These are phyloP conservation scores for Thraustotheca clavata DNA, from an alignment of 352 stramenopile genomes.

Conservation along the genomic window DNA sequence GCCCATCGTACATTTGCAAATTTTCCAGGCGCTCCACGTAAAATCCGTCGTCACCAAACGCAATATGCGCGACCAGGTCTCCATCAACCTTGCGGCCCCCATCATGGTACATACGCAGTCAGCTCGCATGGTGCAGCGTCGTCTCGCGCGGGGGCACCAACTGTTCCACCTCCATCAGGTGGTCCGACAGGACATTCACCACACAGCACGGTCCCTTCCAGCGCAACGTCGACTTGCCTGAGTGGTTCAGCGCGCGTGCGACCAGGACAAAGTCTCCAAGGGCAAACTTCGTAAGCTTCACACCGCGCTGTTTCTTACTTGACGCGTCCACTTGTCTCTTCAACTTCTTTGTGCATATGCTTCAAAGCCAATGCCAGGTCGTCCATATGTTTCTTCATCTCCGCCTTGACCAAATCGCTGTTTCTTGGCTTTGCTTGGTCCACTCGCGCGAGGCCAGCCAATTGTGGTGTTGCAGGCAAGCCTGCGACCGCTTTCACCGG, in stretches of 20 bases:
- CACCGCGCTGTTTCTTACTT: neutral
- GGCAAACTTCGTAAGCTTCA: conserved; percentile 7
- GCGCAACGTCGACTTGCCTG: conserved; percentile 12
- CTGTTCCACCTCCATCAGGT: conserved; percentile 17
- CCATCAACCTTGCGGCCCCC: conserved; percentile 8
- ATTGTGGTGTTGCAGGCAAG: conserved; percentile 14
- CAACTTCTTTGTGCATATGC: conserved; percentile 21
- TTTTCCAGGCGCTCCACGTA: conserved; percentile 16
- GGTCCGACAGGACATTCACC: neutral
- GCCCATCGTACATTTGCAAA: conserved; percentile 13
- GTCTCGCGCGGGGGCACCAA: conserved; percentile 8
- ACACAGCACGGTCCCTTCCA: conserved; percentile 7
- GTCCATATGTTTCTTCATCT: neutral
- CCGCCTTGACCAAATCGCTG: conserved; percentile 4
- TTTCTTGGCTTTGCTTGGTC: neutral
- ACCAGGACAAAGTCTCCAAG: conserved; percentile 19
- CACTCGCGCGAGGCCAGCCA: neutral
- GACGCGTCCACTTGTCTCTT: neutral
- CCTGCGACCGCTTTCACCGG: conserved; percentile 27
- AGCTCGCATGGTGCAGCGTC: neutral
- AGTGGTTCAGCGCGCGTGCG: neutral
- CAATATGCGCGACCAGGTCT: conserved; percentile 18
- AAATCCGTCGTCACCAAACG: conserved; percentile 14
- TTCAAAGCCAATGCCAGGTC: neutral
- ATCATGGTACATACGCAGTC: conserved; percentile 13